These are phyloP conservation scores for Botrytis elliptica DNA, from an alignment of 2,329 filamentous ascomycete genomes.

Conservation along the genomic window DNA sequence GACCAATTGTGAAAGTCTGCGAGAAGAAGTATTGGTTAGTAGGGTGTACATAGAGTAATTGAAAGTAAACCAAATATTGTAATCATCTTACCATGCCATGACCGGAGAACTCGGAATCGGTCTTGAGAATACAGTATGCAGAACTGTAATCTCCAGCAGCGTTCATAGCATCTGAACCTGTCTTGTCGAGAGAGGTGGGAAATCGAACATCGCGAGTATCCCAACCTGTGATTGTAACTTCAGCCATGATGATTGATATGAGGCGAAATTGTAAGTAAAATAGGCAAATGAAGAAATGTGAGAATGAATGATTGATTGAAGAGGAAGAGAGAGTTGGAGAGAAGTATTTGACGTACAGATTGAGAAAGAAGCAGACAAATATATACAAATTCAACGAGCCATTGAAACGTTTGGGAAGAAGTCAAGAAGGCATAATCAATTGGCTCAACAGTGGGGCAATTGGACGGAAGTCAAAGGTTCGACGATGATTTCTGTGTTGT, in stretches of 20 bases:
- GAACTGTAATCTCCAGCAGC: conserved; percentile 88
- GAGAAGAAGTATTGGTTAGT: conserved; percentile 20
- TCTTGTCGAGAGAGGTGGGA: conserved; percentile 91
- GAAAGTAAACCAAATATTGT: neutral
- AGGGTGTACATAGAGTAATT: neutral
- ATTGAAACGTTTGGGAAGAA: neutral
- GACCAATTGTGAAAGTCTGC: conserved; percentile 79
- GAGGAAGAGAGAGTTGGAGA: neutral
- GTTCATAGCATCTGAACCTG: conserved; percentile 97
- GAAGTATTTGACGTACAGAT: too few relatives aligned
- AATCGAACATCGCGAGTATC: conserved; percentile 73
- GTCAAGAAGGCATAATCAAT: neutral
- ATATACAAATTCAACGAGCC: conserved; percentile 5
- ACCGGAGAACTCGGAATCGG: conserved; percentile 67
- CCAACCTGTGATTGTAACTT: conserved; percentile 72
- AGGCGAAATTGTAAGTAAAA: neutral
- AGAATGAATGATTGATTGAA: neutral
- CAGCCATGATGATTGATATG: conserved; percentile 43
- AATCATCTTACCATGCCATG: conserved; percentile 68
- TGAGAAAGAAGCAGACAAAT: conserved; percentile 2
- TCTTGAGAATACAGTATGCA: conserved; percentile 90
- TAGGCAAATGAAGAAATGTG: neutral
- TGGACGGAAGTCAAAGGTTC: neutral
- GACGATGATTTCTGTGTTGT: conserved; percentile 11
- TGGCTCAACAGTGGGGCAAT: conserved; percentile 8